Base-by-base conservation (phyloP, 108 stramenopile genomes). In the Cyclotella kingstonii region DNA sequence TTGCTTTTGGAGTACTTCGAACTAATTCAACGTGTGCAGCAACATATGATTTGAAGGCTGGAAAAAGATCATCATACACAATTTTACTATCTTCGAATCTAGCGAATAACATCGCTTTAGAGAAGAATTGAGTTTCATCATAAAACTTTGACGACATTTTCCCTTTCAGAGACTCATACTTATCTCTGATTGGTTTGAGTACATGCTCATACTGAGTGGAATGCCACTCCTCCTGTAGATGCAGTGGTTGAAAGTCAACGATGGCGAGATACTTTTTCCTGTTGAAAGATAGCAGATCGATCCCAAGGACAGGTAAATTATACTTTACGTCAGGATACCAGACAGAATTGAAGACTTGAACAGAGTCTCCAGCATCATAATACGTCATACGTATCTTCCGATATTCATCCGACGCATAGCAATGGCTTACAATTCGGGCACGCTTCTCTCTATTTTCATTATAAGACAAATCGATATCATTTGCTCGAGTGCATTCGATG, bases 301-400 rank as follows among this genome's bases (percentile, higher is more conserved):
- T 81, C 6, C 97, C 97, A 12, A 98, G 60, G n/a, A 98, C 74
- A 1, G 97, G 97, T 23, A 93, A 77, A 64, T 97, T 95, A 63
- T 89, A 91, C 50, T 90, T 75, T 35, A 84, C 74, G 50, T 87
- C 81, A 4, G 97, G 97, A 60, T 98, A 98, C 76, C 82, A 92
- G 11, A 98, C 84, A 0, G 91, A 84, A 75, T 98, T 98, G 76
- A 94, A 96, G 3, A 97, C 97, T 80, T 98, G 97, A 19, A 90
- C 81, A 21, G 83, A 83, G 45, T 91, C 87, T 15, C 95, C 95
- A 19, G 91, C 97, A 66, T 98, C 97, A 70, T 96, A 96, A 78
- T 96, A 98, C 8, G 94, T 95, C 81, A 96, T 83, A 22, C 97
- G 85, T 36, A 96, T 93, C 73, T 93, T 93, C 28, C 89, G 68